Percentiles rank a stretch among this genome's conserved stretches.
These are phyloP conservation scores for Ananas comosus DNA, from an alignment of 176 grass and related monocot species.

Conservation along the genomic window DNA sequence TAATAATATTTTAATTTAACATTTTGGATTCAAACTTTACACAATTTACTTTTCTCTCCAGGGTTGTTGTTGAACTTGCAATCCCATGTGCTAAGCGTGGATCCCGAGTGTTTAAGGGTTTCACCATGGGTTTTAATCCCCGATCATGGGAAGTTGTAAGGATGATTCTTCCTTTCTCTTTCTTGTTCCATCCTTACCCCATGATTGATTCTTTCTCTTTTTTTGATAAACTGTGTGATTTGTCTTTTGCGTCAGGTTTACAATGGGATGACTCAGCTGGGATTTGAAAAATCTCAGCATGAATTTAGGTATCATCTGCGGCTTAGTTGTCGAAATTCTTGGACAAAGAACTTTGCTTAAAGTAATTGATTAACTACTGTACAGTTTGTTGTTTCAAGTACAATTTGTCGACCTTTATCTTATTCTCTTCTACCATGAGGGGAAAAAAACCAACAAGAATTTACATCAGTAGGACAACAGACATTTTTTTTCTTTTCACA, in stretches of 20 bases:
- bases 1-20: too few species aligned
- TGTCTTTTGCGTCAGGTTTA: constrained; percentile 46
- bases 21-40: not conserved
- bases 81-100: constrained; percentile 66
- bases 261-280: constrained; percentile 75
- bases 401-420: too few species aligned
- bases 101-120: constrained; percentile 70
- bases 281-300: constrained; percentile 67
- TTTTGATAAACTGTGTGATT: constrained; percentile 21
- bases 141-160: constrained; percentile 82
- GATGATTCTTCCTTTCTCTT: constrained; percentile 6
- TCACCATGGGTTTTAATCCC: constrained; percentile 82
- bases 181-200: constrained; percentile 10
- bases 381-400: not conserved
- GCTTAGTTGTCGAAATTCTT: not conserved
- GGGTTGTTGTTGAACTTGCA: constrained; percentile 62
- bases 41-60: constrained; percentile 24
- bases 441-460: too few species aligned
- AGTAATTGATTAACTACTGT: too few species aligned
- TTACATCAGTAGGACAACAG: not conserved
- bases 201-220: constrained; percentile 1
- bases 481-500: not conserved
- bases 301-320: constrained; percentile 47
- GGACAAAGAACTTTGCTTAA: not conserved
- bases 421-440: too few species aligned